Percentiles rank a stretch among this genome's conserved stretches.
phyloP scores from a whole-genome alignment of 345 rosid genomes.

The Lepidium didymum region DNA sequence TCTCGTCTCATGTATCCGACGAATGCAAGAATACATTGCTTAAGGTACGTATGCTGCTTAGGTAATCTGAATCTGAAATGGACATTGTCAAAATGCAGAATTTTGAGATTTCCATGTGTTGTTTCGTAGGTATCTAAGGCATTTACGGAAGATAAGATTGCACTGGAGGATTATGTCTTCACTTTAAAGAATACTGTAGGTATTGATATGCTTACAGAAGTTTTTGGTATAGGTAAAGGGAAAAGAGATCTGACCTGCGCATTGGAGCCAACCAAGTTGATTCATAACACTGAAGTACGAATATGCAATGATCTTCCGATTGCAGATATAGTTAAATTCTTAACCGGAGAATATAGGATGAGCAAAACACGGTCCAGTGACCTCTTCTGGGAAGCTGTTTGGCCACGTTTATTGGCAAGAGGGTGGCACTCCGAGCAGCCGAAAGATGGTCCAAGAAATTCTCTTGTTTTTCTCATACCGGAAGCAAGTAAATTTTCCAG shows the following conservation, averaged over 20 bases:
- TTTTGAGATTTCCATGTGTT: neutral
- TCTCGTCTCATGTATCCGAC: slow-evolving; percentile 39
- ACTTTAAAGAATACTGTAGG: slow-evolving; percentile 40
- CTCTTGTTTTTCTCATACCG: slow-evolving; percentile 70
- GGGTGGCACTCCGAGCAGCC: slow-evolving; percentile 97
- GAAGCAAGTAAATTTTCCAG: slow-evolving; percentile 65
- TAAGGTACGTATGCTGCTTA: slow-evolving; percentile 39
- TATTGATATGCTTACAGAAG: slow-evolving; percentile 16
- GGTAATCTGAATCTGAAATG: neutral
- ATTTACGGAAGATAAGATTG: slow-evolving; percentile 50
- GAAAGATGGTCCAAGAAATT: slow-evolving; percentile 36
- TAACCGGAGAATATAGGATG: slow-evolving; percentile 61
- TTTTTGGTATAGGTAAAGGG: slow-evolving; percentile 32
- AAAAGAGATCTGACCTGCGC: slow-evolving; percentile 30
- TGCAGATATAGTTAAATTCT: slow-evolving; percentile 49
- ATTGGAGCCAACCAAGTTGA: slow-evolving; percentile 48
- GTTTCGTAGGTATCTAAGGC: slow-evolving; percentile 41
- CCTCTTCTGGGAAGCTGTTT: slow-evolving; percentile 94
- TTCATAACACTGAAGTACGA: slow-evolving; percentile 49
- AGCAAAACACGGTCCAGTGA: slow-evolving; percentile 75
- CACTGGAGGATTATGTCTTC: slow-evolving; percentile 65
- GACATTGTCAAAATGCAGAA: slow-evolving; percentile 2
- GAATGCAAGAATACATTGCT: slow-evolving; percentile 38
- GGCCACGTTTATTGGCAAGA: slow-evolving; percentile 83
- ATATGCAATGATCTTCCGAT: slow-evolving; percentile 59